Percentiles rank a stretch among this genome's conserved stretches.
These are phyloP conservation scores for Camptophora hylomeconis DNA, from an alignment of 2,329 filamentous ascomycete species.

Conservation along the genomic window DNA sequence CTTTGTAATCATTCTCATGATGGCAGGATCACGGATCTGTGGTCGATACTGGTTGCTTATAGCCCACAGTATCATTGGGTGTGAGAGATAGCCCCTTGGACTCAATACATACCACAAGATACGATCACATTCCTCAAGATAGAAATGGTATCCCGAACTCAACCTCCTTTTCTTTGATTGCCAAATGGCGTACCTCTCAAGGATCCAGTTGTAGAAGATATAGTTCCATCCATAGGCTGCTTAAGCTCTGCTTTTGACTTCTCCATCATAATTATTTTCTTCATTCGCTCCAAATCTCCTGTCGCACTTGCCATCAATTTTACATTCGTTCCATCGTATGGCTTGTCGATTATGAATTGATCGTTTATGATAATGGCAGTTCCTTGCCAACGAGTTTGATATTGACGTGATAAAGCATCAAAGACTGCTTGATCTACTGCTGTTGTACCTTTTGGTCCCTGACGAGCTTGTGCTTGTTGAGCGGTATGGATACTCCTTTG, in stretches of 20 bases:
- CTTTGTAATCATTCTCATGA: too few species aligned
- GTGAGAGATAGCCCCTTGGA: too few species aligned
- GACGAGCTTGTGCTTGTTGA: conserved; percentile 44
- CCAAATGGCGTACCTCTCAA: neutral
- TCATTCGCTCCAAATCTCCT: conserved; percentile 30
- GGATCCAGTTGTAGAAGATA: neutral
- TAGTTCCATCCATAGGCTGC: too few species aligned
- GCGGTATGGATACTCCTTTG: conserved; percentile 41
- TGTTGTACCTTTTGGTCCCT: conserved; percentile 45
- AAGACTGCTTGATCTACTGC: conserved; percentile 51
- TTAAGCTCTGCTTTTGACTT: conserved; percentile 32
- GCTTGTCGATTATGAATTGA: conserved; percentile 43
- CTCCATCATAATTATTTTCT: conserved; percentile 39
- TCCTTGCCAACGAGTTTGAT: conserved; percentile 47
- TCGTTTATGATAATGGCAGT: conserved; percentile 48
- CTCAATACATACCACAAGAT: too few species aligned
- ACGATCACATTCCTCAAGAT: too few species aligned
- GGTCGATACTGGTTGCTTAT: too few species aligned
- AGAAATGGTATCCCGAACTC: too few species aligned
- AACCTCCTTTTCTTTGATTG: too few species aligned
- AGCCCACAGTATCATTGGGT: too few species aligned
- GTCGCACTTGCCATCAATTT: conserved; percentile 27
- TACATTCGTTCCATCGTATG: conserved; percentile 46
- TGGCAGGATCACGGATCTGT: too few species aligned
- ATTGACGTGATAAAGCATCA: conserved; percentile 47